Evolutionary conservation across 148 eudicot species (phyloP).

Genomic region (Spergularia bocconei): DNA sequence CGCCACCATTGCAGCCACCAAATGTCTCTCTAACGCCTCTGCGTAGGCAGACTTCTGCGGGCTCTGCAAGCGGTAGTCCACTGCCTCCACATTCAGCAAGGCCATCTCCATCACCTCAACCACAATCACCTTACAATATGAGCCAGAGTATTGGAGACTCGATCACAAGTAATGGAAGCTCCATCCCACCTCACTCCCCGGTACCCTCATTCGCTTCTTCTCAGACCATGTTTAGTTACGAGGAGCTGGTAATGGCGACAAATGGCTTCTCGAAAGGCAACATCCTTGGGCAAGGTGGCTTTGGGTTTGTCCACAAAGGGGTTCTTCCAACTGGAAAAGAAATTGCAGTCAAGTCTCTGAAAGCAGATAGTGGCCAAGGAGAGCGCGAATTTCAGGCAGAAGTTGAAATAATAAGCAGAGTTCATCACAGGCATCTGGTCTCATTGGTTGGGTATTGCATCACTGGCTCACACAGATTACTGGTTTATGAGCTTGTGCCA

Average conservation of each 20-base stretch:
- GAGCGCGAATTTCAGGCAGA: conserved; percentile 88
- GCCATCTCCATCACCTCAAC: conserved; percentile 8
- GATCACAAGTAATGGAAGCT: conserved; percentile 36
- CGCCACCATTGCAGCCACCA: not conserved
- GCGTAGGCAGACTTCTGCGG: conserved; percentile 41
- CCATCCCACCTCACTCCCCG: conserved; percentile 56
- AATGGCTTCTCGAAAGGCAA: conserved; percentile 72
- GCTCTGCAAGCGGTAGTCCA: conserved; percentile 29
- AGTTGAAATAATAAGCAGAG: conserved; percentile 87
- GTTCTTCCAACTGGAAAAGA: conserved; percentile 83
- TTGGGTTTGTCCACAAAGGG: conserved; percentile 85
- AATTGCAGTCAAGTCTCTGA: conserved; percentile 82
- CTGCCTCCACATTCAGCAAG: conserved; percentile 1
- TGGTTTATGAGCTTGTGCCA: conserved; percentile 80
- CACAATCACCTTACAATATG: conserved; percentile 21
- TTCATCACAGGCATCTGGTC: conserved; percentile 97
- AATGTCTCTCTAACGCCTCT: conserved; percentile 25
- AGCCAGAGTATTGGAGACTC: conserved; percentile 51
- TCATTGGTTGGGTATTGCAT: conserved; percentile 84
- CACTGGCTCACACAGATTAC: conserved; percentile 62
- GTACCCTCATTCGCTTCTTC: conserved; percentile 50
- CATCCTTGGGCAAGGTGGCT: conserved; percentile 89
- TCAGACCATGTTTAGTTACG: conserved; percentile 61
- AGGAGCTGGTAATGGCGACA: conserved; percentile 78
- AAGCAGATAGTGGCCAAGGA: conserved; percentile 79